A percentile compares a stretch with the other conserved stretches of the same genome.
Evolutionary conservation across 2,329 filamentous ascomycete species (phyloP).

Genomic region (Ophiostoma piceae): DNA sequence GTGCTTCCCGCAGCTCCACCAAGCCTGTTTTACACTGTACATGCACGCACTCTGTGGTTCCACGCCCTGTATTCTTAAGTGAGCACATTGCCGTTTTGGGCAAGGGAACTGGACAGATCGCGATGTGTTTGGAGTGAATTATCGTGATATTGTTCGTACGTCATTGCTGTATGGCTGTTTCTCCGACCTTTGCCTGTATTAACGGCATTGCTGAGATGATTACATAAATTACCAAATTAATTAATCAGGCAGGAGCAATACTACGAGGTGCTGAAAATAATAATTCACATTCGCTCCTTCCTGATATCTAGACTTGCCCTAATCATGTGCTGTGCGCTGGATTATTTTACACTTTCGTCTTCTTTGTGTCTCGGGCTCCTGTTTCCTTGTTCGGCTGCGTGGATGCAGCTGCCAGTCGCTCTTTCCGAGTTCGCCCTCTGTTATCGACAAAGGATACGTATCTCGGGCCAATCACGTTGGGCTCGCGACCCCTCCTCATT

Average conservation of each 20-base stretch:
- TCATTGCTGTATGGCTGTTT: not conserved
- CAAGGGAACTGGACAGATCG: not conserved
- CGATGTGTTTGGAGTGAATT: not conserved
- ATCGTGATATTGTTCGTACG: not conserved
- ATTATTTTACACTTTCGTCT: constrained; percentile 2
- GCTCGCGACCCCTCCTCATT: constrained; percentile 22
- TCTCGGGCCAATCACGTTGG: constrained; percentile 26
- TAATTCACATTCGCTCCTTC: not conserved
- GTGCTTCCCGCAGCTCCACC: constrained; percentile 12
- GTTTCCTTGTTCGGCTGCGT: not conserved
- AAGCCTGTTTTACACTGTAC: not conserved
- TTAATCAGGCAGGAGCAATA: not conserved
- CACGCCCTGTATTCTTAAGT: not conserved
- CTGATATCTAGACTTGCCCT: not conserved
- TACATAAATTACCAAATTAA: not conserved
- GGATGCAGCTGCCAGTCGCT: constrained; percentile 6
- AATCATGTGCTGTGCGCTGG: not conserved
- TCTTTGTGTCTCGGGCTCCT: constrained; percentile 7
- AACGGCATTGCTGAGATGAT: not conserved
- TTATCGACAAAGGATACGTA: constrained; percentile 3
- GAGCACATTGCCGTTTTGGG: not conserved
- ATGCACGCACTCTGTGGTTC: constrained; percentile 10
- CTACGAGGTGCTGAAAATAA: not conserved
- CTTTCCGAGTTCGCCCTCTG: constrained; percentile 1
- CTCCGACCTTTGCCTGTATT: not conserved